phyloP scores from a whole-genome alignment of 1,284 basidiomycete species.

The Amylostereum areolatum region DNA sequence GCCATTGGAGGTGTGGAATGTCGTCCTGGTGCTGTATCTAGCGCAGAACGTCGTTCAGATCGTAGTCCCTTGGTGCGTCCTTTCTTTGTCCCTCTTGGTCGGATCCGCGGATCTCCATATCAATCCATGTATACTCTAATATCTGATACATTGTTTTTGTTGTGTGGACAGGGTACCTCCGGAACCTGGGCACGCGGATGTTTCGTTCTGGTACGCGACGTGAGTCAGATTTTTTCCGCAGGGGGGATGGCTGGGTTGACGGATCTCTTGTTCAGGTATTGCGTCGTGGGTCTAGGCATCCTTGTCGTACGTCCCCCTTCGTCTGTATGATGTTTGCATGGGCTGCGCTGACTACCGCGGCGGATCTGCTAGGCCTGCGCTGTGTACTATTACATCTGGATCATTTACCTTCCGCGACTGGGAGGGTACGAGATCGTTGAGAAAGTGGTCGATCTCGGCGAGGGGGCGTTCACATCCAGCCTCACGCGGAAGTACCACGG shows the following conservation, averaged over 20 bases:
- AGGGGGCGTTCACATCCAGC: constrained; percentile 20
- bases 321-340: not conserved
- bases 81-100: not conserved
- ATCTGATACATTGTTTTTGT: not conserved
- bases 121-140: not conserved
- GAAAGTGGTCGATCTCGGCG: constrained; percentile 19
- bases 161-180: constrained; percentile 26
- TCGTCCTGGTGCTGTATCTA: constrained; percentile 10
- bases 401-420: constrained; percentile 22
- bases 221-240: constrained; percentile 8
- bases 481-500: constrained; percentile 15
- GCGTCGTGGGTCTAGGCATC: constrained; percentile 24
- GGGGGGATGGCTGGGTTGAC: not conserved
- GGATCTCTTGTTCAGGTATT: constrained; percentile 9
- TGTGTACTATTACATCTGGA: constrained; percentile 30
- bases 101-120: no score
- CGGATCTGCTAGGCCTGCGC: constrained; percentile 17
- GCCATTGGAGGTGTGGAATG: constrained; percentile 10
- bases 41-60: constrained; percentile 11
- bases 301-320: constrained; percentile 8
- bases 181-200: constrained; percentile 19
- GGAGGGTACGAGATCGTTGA: constrained; percentile 27
- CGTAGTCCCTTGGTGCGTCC: constrained; percentile 14
- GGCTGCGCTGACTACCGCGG: not conserved
- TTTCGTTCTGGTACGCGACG: constrained; percentile 31